Evolutionary conservation across 139 green algal species (phyloP).

Genomic region (Nannochloris sp.): DNA sequence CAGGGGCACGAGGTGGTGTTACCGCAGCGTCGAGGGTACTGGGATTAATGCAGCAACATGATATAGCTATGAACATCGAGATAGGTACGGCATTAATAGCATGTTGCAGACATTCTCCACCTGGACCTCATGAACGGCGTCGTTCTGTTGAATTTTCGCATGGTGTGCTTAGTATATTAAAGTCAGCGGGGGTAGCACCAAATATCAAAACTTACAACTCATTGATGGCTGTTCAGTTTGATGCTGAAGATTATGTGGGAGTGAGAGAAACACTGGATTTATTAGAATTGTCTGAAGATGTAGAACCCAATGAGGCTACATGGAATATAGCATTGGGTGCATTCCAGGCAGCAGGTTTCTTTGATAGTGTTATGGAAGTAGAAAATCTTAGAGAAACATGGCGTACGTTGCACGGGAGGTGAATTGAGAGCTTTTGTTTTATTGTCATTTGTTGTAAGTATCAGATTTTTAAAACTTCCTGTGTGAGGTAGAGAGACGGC

Average conservation of each 20-base stretch:
- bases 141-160: neutral
- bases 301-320: conserved; percentile 2
- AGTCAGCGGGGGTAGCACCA: neutral
- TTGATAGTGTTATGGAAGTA: neutral
- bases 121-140: neutral
- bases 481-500: neutral
- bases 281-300: neutral
- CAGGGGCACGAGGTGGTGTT: neutral
- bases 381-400: neutral
- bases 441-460: too few relatives aligned
- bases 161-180: neutral
- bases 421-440: too few relatives aligned
- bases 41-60: neutral
- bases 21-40: conserved; percentile 4
- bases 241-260: conserved; percentile 3
- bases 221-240: neutral
- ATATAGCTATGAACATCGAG: conserved; percentile 4
- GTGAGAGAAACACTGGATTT: neutral
- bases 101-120: conserved; percentile 11
- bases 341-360: neutral
- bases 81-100: conserved; percentile 13
- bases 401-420: neutral
- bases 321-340: conserved; percentile 1
- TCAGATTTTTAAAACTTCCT: too few relatives aligned
- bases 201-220: conserved; percentile 4